Evolutionary conservation across 345 rosid genomes (phyloP), one percentile per base, ranked within the genome.

Genomic region (Cardamine chenopodiifolia): DNA sequence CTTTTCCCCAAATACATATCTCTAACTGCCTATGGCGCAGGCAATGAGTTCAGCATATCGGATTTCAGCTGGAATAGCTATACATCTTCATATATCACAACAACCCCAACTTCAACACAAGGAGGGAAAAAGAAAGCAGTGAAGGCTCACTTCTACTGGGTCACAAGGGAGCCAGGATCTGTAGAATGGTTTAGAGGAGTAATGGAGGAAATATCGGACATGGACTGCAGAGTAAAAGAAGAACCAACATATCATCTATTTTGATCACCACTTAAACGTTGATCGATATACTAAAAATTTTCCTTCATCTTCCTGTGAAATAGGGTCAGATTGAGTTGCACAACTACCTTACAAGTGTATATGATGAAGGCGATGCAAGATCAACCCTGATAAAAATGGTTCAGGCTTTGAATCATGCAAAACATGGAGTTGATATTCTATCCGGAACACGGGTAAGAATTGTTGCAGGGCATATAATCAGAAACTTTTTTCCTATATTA

Each of bases 151-250:
- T 95, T 95, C 85, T 92, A 89, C 69, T 95, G 99, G 97, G 99
- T 95, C 31, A 95, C 99, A 11, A 89, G 99, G 72, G 99, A 95
- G 65, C 86, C 93, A 1, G 97, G 92, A 18, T 95, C 97, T 1
- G 85, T 95, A 3, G 99, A 95, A 81, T 95, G 97, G 98, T 95
- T 95, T 70, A 89, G 89, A 86, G 98, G 96, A 54, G 97, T 89
- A 72, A 89, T 95, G 99, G 83, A 95, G 77, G 94, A 95, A 79
- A 86, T 95, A 39, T 93, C 99, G 47, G 97, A 84, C 69, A 89
- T 88, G 85, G 98, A 95, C 75, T 89, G 62, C 76, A 89, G 86
- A 80, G 99, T 95, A 90, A 12, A 23, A 85, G 40, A 54, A 69
- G 11, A 39, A 68, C 64, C 32, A 23, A 19, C n/a, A 70, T 54